Evolutionary conservation across 352 stramenopile species (phyloP).

Genomic region (Peronospora destructor): DNA sequence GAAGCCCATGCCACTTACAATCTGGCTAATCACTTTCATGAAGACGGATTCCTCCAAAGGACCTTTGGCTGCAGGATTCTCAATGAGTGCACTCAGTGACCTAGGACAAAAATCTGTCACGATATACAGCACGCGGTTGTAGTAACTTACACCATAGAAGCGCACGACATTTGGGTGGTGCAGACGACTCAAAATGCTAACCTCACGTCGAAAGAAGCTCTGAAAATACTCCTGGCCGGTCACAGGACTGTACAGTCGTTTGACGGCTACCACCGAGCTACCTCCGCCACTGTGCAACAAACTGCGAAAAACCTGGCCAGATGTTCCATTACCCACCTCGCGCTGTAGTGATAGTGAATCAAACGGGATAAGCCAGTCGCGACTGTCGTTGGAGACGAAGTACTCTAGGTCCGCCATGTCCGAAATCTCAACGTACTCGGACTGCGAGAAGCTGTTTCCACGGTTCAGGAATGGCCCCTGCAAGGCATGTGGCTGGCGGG

Average conservation of each 20-base stretch:
- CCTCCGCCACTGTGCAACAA: constrained; percentile 77
- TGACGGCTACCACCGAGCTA: constrained; percentile 82
- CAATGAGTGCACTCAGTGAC: constrained; percentile 73
- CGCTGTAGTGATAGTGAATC: constrained; percentile 80
- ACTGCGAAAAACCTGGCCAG: constrained; percentile 82
- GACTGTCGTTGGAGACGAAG: constrained; percentile 81
- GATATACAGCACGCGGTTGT: constrained; percentile 87
- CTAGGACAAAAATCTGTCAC: constrained; percentile 87
- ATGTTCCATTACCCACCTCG: constrained; percentile 85
- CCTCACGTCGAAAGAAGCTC: constrained; percentile 85
- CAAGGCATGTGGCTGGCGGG: constrained; percentile 53
- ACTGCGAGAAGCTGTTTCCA: constrained; percentile 69
- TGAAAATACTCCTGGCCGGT: constrained; percentile 87
- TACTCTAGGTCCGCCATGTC: constrained; percentile 83
- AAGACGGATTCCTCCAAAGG: constrained; percentile 65
- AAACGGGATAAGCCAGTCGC: constrained; percentile 88
- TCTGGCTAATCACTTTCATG: constrained; percentile 83
- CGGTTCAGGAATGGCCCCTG: constrained; percentile 41
- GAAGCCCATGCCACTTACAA: constrained; percentile 89
- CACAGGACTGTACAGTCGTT: constrained; percentile 82
- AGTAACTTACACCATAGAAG: constrained; percentile 88
- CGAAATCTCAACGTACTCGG: constrained; percentile 82
- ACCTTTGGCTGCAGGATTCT: constrained; percentile 63
- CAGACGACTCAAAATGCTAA: constrained; percentile 78
- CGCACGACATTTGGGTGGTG: constrained; percentile 87